A percentile compares a stretch with the other conserved stretches of the same genome.
Conservation (phyloP, 805 yeast genomes). For the Lipomyces orientalis region DNA sequence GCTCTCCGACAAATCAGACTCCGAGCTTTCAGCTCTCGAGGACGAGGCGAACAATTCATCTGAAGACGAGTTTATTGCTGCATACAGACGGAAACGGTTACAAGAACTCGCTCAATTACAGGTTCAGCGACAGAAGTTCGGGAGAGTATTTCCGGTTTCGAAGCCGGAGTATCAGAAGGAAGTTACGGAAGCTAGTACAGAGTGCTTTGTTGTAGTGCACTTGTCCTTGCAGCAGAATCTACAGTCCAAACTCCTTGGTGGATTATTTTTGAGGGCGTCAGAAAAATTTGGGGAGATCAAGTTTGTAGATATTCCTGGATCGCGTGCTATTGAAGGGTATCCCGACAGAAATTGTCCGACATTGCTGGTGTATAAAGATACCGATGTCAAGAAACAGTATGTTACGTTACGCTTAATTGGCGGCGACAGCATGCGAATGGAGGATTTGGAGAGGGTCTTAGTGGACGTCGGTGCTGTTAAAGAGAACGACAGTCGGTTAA, state of each 20-base stretch:
- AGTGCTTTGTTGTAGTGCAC: conserved; percentile 74
- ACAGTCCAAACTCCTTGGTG: conserved; percentile 63
- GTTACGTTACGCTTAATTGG: conserved; percentile 83
- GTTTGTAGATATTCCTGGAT: conserved; percentile 89
- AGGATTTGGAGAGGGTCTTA: conserved; percentile 75
- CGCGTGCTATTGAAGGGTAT: conserved; percentile 88
- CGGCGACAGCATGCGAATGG: conserved; percentile 73
- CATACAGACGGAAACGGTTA: conserved; percentile 77
- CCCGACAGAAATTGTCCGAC: conserved; percentile 94
- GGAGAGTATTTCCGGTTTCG: conserved; percentile 74
- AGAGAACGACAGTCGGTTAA: conserved; percentile 68
- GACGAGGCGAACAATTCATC: conserved; percentile 95
- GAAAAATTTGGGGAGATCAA: conserved; percentile 77
- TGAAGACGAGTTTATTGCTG: conserved; percentile 71
- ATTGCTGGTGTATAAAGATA: conserved; percentile 76
- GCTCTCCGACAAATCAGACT: conserved; percentile 32
- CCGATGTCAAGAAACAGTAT: conserved; percentile 77
- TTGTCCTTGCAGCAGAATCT: conserved; percentile 65
- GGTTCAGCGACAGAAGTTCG: conserved; percentile 56
- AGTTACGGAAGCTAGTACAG: conserved; percentile 77
- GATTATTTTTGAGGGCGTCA: conserved; percentile 65
- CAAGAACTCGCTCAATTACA: conserved; percentile 67
- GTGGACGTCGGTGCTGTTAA: conserved; percentile 70
- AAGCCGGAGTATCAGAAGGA: conserved; percentile 88
- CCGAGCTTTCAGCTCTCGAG: conserved; percentile 72